A percentile compares a stretch with the other conserved stretches of the same genome.
phyloP scores from a whole-genome alignment of 2,329 filamentous ascomycete species.

The Magnaporthales sp. region DNA sequence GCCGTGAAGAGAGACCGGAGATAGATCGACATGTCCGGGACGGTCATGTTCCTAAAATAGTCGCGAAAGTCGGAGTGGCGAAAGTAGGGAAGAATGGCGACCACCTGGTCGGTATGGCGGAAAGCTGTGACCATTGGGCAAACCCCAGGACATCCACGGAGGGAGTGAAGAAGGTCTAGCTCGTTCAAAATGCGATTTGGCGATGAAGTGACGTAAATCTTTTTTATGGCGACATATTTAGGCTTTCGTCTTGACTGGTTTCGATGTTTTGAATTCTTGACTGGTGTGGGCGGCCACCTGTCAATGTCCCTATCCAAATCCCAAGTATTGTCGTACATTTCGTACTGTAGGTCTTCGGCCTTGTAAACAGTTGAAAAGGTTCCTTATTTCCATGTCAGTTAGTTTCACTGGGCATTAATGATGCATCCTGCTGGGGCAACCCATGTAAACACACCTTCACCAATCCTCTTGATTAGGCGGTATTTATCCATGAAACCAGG shows the following conservation, averaged over 20 bases:
- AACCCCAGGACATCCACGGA: slow-evolving; percentile 74
- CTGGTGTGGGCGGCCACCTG: slow-evolving; percentile 38
- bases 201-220: slow-evolving; percentile 97
- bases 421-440: not conserved
- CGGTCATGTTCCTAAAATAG: slow-evolving; percentile 86
- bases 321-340: slow-evolving; percentile 79
- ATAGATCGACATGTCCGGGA: slow-evolving; percentile 82
- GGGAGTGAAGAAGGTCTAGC: slow-evolving; percentile 82
- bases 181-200: slow-evolving; percentile 92
- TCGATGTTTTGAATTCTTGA: slow-evolving; percentile 19
- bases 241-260: slow-evolving; percentile 37
- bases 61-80: slow-evolving; percentile 89
- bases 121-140: slow-evolving; percentile 98
- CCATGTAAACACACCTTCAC: slow-evolving; percentile 59
- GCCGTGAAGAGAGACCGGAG: slow-evolving; percentile 83
- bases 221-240: slow-evolving; percentile 93
- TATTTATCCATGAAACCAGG: slow-evolving; percentile 77
- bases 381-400: slow-evolving; percentile 40
- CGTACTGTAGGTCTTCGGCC: slow-evolving; percentile 84
- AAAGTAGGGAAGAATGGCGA: slow-evolving; percentile 92
- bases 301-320: slow-evolving; percentile 61
- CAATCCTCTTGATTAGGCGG: slow-evolving; percentile 90
- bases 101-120: slow-evolving; percentile 84
- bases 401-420: not conserved
- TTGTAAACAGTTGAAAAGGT: slow-evolving; percentile 99